Conservation (phyloP, 139 green algal genomes). For the Limnomonas spitsbergensis region DNA sequence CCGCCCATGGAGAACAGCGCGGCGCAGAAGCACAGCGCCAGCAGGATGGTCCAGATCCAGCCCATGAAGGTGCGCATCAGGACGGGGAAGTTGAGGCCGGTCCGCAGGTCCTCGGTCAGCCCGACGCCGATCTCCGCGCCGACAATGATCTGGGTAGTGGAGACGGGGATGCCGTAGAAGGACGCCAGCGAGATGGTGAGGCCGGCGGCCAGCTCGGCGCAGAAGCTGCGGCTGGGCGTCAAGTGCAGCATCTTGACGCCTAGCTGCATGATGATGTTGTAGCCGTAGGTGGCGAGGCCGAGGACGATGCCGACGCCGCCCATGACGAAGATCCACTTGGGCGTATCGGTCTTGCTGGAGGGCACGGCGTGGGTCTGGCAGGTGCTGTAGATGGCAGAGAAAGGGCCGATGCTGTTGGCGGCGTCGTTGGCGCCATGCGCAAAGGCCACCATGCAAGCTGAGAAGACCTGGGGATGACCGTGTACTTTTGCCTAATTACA, state of each 20-base stretch:
- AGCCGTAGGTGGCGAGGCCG: conserved; percentile 74
- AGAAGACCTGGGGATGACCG: conserved; percentile 84
- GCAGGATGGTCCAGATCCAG: too few species aligned
- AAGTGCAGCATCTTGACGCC: background rate
- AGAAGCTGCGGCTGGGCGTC: conserved; percentile 18
- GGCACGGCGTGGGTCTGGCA: conserved; percentile 40
- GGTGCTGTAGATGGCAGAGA: conserved; percentile 59
- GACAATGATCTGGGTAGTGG: conserved; percentile 27
- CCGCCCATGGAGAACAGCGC: conserved; percentile 11
- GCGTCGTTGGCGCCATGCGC: too few species aligned
- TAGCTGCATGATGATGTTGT: too few species aligned
- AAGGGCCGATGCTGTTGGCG: conserved; percentile 64
- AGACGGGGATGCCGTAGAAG: too few species aligned
- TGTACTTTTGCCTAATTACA: too few species aligned
- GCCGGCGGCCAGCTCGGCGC: conserved; percentile 32
- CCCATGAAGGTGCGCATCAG: too few species aligned
- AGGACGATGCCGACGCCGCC: conserved; percentile 75
- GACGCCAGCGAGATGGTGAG: too few species aligned
- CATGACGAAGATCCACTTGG: conserved; percentile 55
- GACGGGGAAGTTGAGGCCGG: too few species aligned
- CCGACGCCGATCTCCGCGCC: conserved; percentile 6
- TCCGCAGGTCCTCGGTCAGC: conserved; percentile 13
- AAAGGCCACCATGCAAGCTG: conserved; percentile 71
- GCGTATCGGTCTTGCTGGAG: background rate
- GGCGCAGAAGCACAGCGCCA: conserved; percentile 11